phyloP scores from a whole-genome alignment of 2,329 filamentous ascomycete genomes.

The Monosporascus sp. region DNA sequence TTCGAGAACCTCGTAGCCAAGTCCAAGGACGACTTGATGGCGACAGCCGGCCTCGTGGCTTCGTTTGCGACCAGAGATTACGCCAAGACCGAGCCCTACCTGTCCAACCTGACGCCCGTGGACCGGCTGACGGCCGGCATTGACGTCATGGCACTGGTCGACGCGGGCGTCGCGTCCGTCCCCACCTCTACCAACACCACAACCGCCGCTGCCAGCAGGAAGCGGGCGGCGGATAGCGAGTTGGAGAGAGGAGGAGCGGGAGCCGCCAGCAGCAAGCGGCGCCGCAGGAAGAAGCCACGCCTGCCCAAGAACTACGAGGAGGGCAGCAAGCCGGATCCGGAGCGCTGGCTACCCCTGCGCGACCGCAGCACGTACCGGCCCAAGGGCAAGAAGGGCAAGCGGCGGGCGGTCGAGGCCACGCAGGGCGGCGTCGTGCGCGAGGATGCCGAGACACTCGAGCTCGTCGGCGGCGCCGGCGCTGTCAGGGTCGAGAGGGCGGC shows the following conservation, averaged over 20 bases:
- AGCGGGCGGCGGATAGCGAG: slow-evolving; percentile 40
- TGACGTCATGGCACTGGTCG: slow-evolving; percentile 58
- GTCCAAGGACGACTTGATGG: slow-evolving; percentile 62
- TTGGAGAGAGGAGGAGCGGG: slow-evolving; percentile 31
- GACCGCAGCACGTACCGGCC: slow-evolving; percentile 86
- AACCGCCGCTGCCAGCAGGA: slow-evolving; percentile 31
- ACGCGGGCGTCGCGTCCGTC: slow-evolving; percentile 55
- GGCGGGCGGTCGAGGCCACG: slow-evolving; percentile 71
- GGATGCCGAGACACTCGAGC: slow-evolving; percentile 54
- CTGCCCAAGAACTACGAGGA: slow-evolving; percentile 72
- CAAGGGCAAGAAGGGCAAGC: slow-evolving; percentile 88
- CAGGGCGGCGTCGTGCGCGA: slow-evolving; percentile 72
- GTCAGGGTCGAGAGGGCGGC: slow-evolving; percentile 60
- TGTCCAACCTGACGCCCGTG: slow-evolving; percentile 56
- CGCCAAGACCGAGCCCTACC: slow-evolving; percentile 48
- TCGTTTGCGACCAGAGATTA: slow-evolving; percentile 64
- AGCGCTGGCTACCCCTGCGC: slow-evolving; percentile 87
- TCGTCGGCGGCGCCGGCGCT: slow-evolving; percentile 58
- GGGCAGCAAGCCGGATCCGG: slow-evolving; percentile 76
- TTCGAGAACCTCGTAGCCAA: slow-evolving; percentile 68
- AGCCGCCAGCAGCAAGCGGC: slow-evolving; percentile 36
- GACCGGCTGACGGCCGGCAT: slow-evolving; percentile 56
- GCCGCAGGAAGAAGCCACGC: slow-evolving; percentile 44
- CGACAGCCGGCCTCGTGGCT: slow-evolving; percentile 80
- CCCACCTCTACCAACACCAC: neutral